Evolutionary conservation across 495 filamentous ascomycete genomes (phyloP).

Genomic region (Penicillium argentinense): DNA sequence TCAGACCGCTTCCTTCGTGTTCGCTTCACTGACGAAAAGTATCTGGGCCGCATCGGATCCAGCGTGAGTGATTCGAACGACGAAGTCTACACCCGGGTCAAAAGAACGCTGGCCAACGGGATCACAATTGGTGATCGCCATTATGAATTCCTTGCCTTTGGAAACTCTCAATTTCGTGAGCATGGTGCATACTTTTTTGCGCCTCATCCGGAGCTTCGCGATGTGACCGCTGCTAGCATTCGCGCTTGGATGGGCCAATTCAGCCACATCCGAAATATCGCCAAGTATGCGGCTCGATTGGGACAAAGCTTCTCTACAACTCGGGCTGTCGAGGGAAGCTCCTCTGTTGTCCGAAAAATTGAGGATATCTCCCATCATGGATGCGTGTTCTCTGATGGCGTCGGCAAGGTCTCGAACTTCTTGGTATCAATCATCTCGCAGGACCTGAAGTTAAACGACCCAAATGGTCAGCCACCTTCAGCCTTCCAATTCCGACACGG

Average conservation of each 20-base stretch:
- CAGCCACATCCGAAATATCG: constrained; percentile 69
- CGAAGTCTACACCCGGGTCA: constrained; percentile 71
- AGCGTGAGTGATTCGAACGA: constrained; percentile 58
- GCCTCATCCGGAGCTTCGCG: constrained; percentile 50
- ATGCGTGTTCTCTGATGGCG: constrained; percentile 83
- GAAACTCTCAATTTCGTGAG: constrained; percentile 93
- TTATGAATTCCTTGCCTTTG: constrained; percentile 91
- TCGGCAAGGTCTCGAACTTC: constrained; percentile 84
- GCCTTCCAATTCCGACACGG: constrained; percentile 90
- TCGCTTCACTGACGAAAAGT: constrained; percentile 83
- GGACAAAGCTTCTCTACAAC: constrained; percentile 98
- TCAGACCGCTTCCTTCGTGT: constrained; percentile 88
- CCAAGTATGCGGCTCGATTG: constrained; percentile 82
- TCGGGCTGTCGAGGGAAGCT: constrained; percentile 55
- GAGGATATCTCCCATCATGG: constrained; percentile 66
- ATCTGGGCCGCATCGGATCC: constrained; percentile 57
- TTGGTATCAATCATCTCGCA: constrained; percentile 67
- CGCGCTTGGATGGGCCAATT: constrained; percentile 92
- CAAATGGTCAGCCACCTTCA: constrained; percentile 58
- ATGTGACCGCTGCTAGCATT: constrained; percentile 68
- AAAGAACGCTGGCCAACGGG: constrained; percentile 69
- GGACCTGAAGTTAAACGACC: constrained; percentile 58
- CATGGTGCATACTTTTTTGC: constrained; percentile 90
- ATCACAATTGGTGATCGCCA: constrained; percentile 77
- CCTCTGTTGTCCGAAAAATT: constrained; percentile 43